A percentile compares a stretch with the other conserved stretches of the same genome.
Conservation (phyloP, 768 basidiomycete genomes). For the Amyloporia xantha region DNA sequence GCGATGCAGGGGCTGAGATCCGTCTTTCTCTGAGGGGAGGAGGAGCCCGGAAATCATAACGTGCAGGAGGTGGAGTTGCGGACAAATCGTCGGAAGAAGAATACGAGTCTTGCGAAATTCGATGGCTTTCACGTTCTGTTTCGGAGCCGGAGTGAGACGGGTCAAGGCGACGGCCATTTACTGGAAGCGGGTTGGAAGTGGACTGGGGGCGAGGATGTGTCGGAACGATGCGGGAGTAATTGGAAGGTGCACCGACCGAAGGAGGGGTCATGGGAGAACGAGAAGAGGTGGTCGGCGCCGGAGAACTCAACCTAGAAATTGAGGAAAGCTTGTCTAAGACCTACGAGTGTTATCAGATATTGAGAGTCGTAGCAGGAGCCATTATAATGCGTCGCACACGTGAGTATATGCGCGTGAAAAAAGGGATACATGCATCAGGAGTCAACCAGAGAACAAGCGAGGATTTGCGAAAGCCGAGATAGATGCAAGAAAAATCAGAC, state of each 20-base stretch:
- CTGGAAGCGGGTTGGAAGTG: conserved; percentile 21
- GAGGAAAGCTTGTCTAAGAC: conserved; percentile 64
- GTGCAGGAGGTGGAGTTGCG: neutral
- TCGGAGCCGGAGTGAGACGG: conserved; percentile 62
- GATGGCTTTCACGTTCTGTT: conserved; percentile 64
- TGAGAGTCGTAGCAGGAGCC: neutral
- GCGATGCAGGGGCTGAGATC: conserved; percentile 43
- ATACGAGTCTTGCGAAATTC: conserved; percentile 31
- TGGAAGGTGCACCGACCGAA: conserved; percentile 30
- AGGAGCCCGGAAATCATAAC: conserved; percentile 19
- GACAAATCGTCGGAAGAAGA: conserved; percentile 24
- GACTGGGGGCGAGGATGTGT: conserved; percentile 22
- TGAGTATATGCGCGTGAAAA: neutral
- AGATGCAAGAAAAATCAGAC: too few relatives aligned
- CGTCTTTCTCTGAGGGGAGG: conserved; percentile 33
- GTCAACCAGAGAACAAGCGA: neutral
- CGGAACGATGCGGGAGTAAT: conserved; percentile 19
- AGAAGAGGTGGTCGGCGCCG: conserved; percentile 37
- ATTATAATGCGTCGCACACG: neutral
- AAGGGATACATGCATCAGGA: neutral
- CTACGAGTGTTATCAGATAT: conserved; percentile 25
- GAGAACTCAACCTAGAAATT: conserved; percentile 48
- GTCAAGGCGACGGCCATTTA: conserved; percentile 16
- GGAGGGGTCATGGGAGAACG: conserved; percentile 28
- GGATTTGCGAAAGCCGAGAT: neutral